Base-by-base conservation (phyloP, 2,329 filamentous ascomycete species). In the Penicillium thymicola region DNA sequence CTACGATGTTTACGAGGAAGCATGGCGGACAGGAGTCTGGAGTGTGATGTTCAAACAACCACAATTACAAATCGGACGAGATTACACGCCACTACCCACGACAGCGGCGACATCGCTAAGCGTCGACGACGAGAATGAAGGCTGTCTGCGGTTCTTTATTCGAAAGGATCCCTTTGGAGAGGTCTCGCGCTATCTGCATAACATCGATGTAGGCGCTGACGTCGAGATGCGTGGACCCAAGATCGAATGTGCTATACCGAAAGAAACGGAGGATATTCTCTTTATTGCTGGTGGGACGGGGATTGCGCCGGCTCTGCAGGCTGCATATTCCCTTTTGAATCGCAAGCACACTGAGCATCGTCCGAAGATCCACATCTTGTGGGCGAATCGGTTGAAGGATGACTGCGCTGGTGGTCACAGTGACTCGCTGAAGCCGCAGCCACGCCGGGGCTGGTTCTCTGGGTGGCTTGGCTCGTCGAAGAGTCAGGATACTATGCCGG, bases 1-100 rank as follows among this genome's bases (percentile, higher is more conserved):
- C 42, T 65, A 64, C 42, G 70, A 72, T 28, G 68, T 75, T 37
- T 79, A 81, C 55, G 66, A 72, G 5, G 64, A 75, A 11, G 79
- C 79, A 25, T 87, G 85, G 83, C 73, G 75, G 42, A 79, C 83
- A 54, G 88, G 89, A 5, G 81, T 95, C 41, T 96, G 91, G 89
- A 92, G 88, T 60, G 88, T 97, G 34, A 89, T 97, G 77, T 86
- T 96, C 69, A 96, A 96, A 76, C 94, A 97, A 76, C 94, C 94
- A 2, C 87, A 96, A 72, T 77, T 97, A 55, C 92, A 97, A 75
- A 96, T 99, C 65, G 90, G 90, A 42, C 80, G 94, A 59, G 87
- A 91, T 56, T 99, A 99, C 75, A 97, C 94, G 4, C 92, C 93
- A 0, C 78, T 99, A 0, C 93, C 69, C 5, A 57, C 63, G 37